Evolutionary conservation across 371 early-diverging fungal genomes (phyloP).

Genomic region (Chytridium lagenaria): DNA sequence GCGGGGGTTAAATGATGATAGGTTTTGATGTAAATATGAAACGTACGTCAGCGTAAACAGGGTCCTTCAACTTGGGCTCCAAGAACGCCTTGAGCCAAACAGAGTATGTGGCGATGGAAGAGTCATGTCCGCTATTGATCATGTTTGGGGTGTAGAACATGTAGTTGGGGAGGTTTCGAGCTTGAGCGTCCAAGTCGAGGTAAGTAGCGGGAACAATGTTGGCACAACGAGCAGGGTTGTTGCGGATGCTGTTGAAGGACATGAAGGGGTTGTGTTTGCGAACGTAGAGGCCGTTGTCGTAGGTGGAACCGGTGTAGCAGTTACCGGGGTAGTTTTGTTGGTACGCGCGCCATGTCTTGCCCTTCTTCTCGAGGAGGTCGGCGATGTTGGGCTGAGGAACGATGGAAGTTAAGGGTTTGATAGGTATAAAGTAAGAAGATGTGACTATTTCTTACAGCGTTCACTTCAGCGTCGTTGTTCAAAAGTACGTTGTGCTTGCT

Average conservation of each 20-base stretch:
- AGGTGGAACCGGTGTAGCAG: constrained; percentile 49
- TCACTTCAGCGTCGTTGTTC: too few species aligned
- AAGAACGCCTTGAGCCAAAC: constrained; percentile 45
- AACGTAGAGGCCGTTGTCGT: constrained; percentile 44
- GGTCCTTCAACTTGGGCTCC: constrained; percentile 37
- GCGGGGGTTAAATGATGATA: not conserved
- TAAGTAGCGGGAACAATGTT: constrained; percentile 59
- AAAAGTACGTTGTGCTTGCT: too few species aligned
- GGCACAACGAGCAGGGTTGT: constrained; percentile 54
- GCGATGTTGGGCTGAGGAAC: constrained; percentile 44
- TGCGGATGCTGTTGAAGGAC: constrained; percentile 49
- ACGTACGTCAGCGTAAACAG: constrained; percentile 24
- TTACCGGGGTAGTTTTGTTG: constrained; percentile 66
- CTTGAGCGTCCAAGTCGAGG: constrained; percentile 58
- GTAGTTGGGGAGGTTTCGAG: constrained; percentile 59
- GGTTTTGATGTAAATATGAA: not conserved
- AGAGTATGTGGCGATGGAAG: constrained; percentile 13
- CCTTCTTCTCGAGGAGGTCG: constrained; percentile 69
- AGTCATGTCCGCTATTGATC: too few species aligned
- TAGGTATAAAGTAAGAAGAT: too few species aligned
- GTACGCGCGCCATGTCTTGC: constrained; percentile 70
- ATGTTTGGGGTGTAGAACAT: constrained; percentile 64
- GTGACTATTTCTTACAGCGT: too few species aligned
- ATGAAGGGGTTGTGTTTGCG: too few species aligned
- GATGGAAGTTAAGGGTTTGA: not conserved